A percentile compares a stretch with the other conserved stretches of the same genome.
Conservation (phyloP, 805 yeast genomes). For the Metschnikowia santaceciliae region DNA sequence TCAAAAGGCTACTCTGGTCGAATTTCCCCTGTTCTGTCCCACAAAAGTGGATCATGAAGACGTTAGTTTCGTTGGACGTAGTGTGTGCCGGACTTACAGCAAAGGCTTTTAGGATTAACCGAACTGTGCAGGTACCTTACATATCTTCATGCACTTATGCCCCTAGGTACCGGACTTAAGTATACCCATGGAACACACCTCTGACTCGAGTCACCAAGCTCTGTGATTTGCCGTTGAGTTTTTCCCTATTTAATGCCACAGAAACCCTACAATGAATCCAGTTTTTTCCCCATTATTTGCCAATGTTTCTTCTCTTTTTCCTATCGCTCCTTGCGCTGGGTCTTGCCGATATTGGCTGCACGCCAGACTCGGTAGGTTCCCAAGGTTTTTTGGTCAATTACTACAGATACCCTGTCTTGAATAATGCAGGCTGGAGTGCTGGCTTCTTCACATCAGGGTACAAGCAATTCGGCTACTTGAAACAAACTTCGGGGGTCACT, state of each 20-base stretch:
- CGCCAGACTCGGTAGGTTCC: background rate
- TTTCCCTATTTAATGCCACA: background rate
- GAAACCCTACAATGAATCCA: background rate
- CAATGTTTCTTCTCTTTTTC: background rate
- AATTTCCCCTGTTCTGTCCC: too few species aligned
- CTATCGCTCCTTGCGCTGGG: background rate
- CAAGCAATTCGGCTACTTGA: background rate
- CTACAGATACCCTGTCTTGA: slow-evolving; percentile 4
- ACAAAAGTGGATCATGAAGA: background rate
- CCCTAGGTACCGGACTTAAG: too few species aligned
- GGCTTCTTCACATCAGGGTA: slow-evolving; percentile 4
- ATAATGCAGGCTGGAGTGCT: background rate
- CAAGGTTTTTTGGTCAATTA: slow-evolving; percentile 8
- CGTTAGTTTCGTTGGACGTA: background rate
- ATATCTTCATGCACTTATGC: background rate
- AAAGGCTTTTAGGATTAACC: background rate
- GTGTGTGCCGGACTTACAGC: background rate
- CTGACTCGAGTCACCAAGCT: background rate
- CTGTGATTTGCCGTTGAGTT: background rate
- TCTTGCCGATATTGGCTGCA: background rate
- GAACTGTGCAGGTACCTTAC: background rate
- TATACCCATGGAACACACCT: background rate
- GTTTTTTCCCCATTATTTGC: background rate
- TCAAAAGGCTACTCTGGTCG: too few species aligned
- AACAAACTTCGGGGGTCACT: background rate